Conservation (phyloP, 2,329 filamentous ascomycete species). For the Aureobasidium sp. region DNA sequence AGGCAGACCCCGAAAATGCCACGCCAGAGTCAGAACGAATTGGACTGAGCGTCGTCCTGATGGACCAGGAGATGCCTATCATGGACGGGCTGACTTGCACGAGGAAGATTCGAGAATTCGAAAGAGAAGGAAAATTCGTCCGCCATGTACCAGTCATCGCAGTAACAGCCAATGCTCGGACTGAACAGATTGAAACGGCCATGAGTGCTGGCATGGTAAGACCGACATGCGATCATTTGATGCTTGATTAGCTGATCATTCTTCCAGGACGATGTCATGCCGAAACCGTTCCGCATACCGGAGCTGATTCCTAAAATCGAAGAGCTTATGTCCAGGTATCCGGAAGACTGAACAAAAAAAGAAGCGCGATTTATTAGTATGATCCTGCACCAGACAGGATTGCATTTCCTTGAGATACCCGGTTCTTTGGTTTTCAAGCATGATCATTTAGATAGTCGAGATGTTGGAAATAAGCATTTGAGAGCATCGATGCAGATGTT, state of each 20-base stretch:
- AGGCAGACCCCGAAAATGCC: not conserved
- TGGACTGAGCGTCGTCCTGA: conserved; percentile 50
- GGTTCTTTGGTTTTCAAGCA: not conserved
- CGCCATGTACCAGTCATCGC: conserved; percentile 70
- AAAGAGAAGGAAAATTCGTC: conserved; percentile 54
- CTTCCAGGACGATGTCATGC: conserved; percentile 43
- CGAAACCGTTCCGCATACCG: conserved; percentile 45
- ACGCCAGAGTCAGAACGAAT: conserved; percentile 12
- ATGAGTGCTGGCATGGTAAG: conserved; percentile 60
- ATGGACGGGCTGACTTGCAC: conserved; percentile 77
- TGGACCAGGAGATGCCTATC: conserved; percentile 75
- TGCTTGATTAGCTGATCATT: conserved; percentile 17
- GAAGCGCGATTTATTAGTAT: not conserved
- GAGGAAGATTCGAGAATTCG: conserved; percentile 60
- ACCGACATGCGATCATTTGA: not conserved
- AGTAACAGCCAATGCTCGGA: conserved; percentile 74
- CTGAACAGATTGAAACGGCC: conserved; percentile 66
- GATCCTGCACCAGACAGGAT: conserved; percentile 3
- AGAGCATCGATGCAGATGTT: not conserved
- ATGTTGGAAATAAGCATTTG: not conserved
- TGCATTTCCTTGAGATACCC: conserved; percentile 6
- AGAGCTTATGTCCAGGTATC: conserved; percentile 34
- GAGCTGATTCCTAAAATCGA: conserved; percentile 47
- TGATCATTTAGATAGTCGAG: not conserved
- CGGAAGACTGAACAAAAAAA: conserved; percentile 14